phyloP scores from a whole-genome alignment of 306 rosid genomes.

The Canavalia ensiformis region DNA sequence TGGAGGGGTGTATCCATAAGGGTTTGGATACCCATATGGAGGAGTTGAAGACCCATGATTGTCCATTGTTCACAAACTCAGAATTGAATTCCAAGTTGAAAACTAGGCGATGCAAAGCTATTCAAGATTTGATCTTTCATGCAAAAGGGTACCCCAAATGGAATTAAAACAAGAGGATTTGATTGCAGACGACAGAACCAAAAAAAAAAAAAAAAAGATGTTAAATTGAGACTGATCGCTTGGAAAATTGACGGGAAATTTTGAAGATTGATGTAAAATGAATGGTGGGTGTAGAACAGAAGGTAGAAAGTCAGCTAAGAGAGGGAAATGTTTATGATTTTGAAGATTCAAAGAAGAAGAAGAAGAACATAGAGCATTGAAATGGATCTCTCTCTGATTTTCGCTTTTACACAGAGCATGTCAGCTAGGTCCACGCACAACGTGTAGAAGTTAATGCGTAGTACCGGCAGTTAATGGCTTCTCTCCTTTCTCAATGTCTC shows the following conservation, averaged over 20 bases:
- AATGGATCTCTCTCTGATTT: neutral
- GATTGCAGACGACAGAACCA: neutral
- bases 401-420: neutral
- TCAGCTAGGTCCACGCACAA: constrained; percentile 41
- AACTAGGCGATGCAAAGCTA: constrained; percentile 11
- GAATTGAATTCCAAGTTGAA: constrained; percentile 20
- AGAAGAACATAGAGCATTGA: neutral
- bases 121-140: constrained; percentile 33
- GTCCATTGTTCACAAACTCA: constrained; percentile 46
- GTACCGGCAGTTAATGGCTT: neutral
- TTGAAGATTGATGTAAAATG: neutral
- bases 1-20: constrained; percentile 42
- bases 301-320: constrained; percentile 21
- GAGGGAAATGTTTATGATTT: constrained; percentile 31
- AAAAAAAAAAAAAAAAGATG: neutral
- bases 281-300: constrained; percentile 16
- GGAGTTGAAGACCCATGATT: constrained; percentile 50
- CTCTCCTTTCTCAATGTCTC: neutral
- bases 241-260: neutral
- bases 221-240: constrained; percentile 16
- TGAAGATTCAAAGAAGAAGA: constrained; percentile 34
- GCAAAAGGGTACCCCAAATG: constrained; percentile 26
- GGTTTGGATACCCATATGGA: constrained; percentile 54
- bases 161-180: neutral
- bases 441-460: neutral